A percentile compares a stretch with the other conserved stretches of the same genome.
These are phyloP conservation scores for Dryadomyces sulphureus DNA, from an alignment of 2,329 filamentous ascomycete genomes.

Conservation along the genomic window DNA sequence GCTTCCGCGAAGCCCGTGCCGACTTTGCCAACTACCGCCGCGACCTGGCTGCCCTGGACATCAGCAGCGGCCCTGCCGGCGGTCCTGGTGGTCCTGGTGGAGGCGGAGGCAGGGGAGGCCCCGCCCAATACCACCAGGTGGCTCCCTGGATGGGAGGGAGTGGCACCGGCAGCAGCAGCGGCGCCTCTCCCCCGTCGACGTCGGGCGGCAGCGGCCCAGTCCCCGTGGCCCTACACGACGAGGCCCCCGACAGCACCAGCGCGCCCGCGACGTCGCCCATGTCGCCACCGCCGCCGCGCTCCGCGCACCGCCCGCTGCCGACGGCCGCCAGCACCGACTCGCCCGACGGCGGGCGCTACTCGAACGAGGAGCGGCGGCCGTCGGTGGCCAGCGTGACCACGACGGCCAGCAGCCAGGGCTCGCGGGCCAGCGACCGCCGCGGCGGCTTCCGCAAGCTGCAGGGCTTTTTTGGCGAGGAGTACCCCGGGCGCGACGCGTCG, in stretches of 20 bases:
- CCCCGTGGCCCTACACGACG: slow-evolving; percentile 54
- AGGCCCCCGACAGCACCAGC: slow-evolving; percentile 59
- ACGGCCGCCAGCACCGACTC: slow-evolving; percentile 41
- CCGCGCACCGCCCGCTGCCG: slow-evolving; percentile 29
- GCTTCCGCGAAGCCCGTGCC: slow-evolving; percentile 40
- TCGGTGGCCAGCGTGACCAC: slow-evolving; percentile 81
- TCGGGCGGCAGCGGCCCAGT: slow-evolving; percentile 19
- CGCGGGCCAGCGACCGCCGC: slow-evolving; percentile 55
- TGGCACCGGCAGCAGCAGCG: slow-evolving; percentile 12
- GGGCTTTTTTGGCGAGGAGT: slow-evolving; percentile 87
- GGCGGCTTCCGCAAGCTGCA: slow-evolving; percentile 72
- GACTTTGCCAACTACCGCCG: slow-evolving; percentile 57
- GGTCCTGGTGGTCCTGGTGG: background rate
- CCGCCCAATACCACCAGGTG: slow-evolving; percentile 14
- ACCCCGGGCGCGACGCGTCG: slow-evolving; percentile 57
- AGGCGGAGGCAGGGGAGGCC: background rate
- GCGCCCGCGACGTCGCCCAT: slow-evolving; percentile 47
- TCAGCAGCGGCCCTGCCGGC: background rate
- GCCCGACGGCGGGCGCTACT: slow-evolving; percentile 39
- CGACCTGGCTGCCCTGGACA: slow-evolving; percentile 53
- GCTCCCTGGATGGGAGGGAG: slow-evolving; percentile 42
- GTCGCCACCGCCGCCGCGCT: slow-evolving; percentile 55
- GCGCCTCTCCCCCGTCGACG: slow-evolving; percentile 15
- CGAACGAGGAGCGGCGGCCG: slow-evolving; percentile 62
- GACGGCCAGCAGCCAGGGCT: slow-evolving; percentile 66